Conservation (phyloP, 2,329 filamentous ascomycete genomes). For the Neurospora sp. region DNA sequence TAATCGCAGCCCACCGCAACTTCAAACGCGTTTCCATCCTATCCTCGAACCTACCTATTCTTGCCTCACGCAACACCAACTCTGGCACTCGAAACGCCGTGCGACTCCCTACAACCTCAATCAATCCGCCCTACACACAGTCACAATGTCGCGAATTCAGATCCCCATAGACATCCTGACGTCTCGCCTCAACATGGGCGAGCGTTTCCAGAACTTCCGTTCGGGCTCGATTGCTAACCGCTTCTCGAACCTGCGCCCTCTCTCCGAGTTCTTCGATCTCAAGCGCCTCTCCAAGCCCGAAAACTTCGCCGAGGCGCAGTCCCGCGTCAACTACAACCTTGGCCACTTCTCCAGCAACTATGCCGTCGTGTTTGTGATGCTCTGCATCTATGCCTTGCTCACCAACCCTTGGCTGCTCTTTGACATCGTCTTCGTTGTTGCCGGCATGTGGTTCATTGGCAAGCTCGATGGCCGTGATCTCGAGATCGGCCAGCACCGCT, state of each 20-base stretch:
- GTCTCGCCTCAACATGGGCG: conserved; percentile 76
- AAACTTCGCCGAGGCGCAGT: conserved; percentile 58
- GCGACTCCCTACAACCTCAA: not conserved
- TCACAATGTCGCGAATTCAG: conserved; percentile 72
- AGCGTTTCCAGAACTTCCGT: conserved; percentile 77
- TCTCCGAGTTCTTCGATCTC: conserved; percentile 91
- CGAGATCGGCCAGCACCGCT: conserved; percentile 71
- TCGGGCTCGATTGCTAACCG: conserved; percentile 68
- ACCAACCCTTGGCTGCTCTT: conserved; percentile 83
- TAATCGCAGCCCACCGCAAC: conserved; percentile 2
- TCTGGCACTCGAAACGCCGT: conserved; percentile 1
- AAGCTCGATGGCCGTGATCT: conserved; percentile 84
- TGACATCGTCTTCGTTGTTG: conserved; percentile 79
- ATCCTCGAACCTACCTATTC: not conserved
- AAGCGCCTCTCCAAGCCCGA: conserved; percentile 91
- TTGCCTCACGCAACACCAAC: not conserved
- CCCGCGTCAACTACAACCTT: conserved; percentile 59
- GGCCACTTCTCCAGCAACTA: conserved; percentile 99
- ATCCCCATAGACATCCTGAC: conserved; percentile 88
- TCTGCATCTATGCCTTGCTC: conserved; percentile 89
- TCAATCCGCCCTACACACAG: not conserved
- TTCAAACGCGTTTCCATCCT: not conserved
- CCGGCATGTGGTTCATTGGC: conserved; percentile 84
- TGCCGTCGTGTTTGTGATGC: conserved; percentile 84
- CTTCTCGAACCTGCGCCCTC: conserved; percentile 84